Evolutionary conservation across 2,329 filamentous ascomycete species (phyloP).

Genomic region (Amauroascus niger): DNA sequence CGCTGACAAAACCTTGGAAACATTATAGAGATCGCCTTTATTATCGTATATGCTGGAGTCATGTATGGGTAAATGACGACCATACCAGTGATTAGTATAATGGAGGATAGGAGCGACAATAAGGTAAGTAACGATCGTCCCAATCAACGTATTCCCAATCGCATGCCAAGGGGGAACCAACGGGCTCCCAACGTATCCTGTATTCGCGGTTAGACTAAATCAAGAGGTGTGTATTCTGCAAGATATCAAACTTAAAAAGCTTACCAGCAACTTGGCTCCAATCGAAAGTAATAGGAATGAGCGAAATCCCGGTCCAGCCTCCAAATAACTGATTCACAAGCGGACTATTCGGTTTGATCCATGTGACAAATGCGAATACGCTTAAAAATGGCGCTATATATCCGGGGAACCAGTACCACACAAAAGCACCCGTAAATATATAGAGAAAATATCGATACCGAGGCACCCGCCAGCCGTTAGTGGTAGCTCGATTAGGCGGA

Average conservation of each 20-base stretch:
- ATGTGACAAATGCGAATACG: constrained; percentile 61
- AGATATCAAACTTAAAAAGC: neutral
- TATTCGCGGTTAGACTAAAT: constrained; percentile 17
- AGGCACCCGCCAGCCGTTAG: constrained; percentile 55
- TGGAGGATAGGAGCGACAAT: constrained; percentile 52
- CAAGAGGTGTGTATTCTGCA: neutral
- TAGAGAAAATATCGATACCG: constrained; percentile 56
- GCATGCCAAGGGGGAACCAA: constrained; percentile 64
- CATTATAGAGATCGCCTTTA: constrained; percentile 54
- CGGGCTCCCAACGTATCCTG: constrained; percentile 58
- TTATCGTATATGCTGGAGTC: constrained; percentile 65
- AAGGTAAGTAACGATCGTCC: constrained; percentile 56
- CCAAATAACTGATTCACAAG: constrained; percentile 66
- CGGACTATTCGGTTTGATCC: constrained; percentile 59
- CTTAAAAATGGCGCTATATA: constrained; percentile 60
- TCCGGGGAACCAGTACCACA: constrained; percentile 61
- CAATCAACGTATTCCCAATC: constrained; percentile 62
- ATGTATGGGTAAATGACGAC: constrained; percentile 57
- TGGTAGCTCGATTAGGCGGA: constrained; percentile 45
- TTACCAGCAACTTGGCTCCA: constrained; percentile 53
- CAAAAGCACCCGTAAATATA: constrained; percentile 48
- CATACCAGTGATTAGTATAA: constrained; percentile 57
- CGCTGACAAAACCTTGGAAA: constrained; percentile 51
- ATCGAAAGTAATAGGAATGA: constrained; percentile 66
- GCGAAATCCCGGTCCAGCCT: constrained; percentile 54